Evolutionary conservation across 2,329 filamentous ascomycete species (phyloP).

Genomic region (Hymenotorrendiella dingleyae): DNA sequence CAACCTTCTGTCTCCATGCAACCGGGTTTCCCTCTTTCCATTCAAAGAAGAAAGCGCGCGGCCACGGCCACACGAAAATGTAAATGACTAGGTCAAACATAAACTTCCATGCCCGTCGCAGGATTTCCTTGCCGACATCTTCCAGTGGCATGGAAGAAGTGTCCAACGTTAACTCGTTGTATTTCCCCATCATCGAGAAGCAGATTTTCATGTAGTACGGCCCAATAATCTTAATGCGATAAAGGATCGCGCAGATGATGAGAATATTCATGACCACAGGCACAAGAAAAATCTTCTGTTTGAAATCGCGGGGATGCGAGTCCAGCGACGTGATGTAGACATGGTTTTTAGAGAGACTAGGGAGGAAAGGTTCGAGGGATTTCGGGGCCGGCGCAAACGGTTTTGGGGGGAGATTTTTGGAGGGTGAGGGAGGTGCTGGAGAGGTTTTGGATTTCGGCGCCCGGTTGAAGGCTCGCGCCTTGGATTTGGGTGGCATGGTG

Average conservation of each 20-base stretch:
- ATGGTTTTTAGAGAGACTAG: constrained; percentile 58
- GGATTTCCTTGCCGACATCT: constrained; percentile 45
- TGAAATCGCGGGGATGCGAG: constrained; percentile 60
- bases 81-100: constrained; percentile 67
- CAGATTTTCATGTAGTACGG: constrained; percentile 58
- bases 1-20: constrained; percentile 66
- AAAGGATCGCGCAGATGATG: constrained; percentile 58
- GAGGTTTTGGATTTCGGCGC: constrained; percentile 11
- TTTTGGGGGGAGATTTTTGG: constrained; percentile 38
- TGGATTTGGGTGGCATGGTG: constrained; percentile 29
- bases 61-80: constrained; percentile 67
- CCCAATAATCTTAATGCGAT: constrained; percentile 61
- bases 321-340: constrained; percentile 87
- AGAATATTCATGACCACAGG: constrained; percentile 70
- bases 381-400: constrained; percentile 65
- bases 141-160: constrained; percentile 49
- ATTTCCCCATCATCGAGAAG: constrained; percentile 25
- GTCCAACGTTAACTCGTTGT: constrained; percentile 61
- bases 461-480: constrained; percentile 24
- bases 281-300: constrained; percentile 76
- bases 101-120: constrained; percentile 55
- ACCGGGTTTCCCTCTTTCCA: constrained; percentile 53
- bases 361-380: constrained; percentile 56
- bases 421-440: background rate
- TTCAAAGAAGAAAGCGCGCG: constrained; percentile 64